Evolutionary conservation across 208 protist species (phyloP), one percentile per base, ranked within the genome.

Genomic region (Wallacemonas sp.): DNA sequence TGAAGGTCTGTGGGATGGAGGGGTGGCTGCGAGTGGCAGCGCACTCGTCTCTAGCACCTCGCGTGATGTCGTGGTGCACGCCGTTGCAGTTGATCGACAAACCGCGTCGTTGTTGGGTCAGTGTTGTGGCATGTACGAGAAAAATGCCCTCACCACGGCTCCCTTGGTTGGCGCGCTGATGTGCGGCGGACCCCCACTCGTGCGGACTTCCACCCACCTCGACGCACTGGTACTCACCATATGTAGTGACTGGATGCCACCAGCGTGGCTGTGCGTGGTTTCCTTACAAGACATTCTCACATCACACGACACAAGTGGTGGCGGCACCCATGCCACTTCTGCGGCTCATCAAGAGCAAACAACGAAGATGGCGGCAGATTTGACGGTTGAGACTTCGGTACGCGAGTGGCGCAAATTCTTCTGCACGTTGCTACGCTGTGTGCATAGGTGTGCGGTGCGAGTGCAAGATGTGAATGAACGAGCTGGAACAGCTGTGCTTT

Each of bases 261-360:
- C 55, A 3, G 36, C 55, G 13, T 62, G 55, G 55, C 10, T 62
- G 13, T 62, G 55, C 21, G 3, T 44, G 12, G 39, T 24, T 3
- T 36, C 55, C 8, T 15, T 62, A 19, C 24, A 62, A 26, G 55
- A 62, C 38, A 62, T 62, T 10, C 34, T 62, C n/a, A 62, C 34
- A 9, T 8, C 30, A 5, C 29, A 17, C 24, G 13, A 10, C 13
- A 57, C 50, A 19, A 19, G 27, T 13, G 13, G n/a, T 6, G 22
- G 9, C 5, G 42, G 17, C 17, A 48, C 17, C 22, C 19, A 12
- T 9, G 22, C 17, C 17, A 12, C 42, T 26, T 5, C 42, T 9
- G 17, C 42, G 17, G 19, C 9, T 26, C 9, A 22, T 6, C 42
- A 19, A 37, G 33, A 21, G 24, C 24, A 8, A 8, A 8, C 50